A percentile compares a stretch with the other conserved stretches of the same genome.
phyloP scores from a whole-genome alignment of 768 basidiomycete species.

The Termitomyces sp. region DNA sequence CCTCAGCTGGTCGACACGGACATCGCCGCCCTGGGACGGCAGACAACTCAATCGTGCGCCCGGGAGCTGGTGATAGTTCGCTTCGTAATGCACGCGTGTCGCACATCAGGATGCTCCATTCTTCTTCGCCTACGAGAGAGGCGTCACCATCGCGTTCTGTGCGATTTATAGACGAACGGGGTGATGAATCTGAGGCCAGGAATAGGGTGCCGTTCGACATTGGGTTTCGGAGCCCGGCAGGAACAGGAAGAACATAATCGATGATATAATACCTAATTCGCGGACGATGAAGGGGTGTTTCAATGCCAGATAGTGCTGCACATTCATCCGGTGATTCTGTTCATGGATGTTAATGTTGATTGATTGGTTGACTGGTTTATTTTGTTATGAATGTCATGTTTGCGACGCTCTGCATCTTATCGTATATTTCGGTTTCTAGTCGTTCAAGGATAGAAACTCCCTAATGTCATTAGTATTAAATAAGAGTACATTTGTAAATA shows the following conservation, averaged over 20 bases:
- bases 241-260: neutral
- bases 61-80: conserved; percentile 20
- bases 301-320: neutral
- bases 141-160: conserved; percentile 40
- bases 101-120: conserved; percentile 23
- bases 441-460: neutral
- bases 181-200: conserved; percentile 3
- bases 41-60: conserved; percentile 11
- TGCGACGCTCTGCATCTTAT: neutral
- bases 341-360: neutral
- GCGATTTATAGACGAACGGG: conserved; percentile 28
- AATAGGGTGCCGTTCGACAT: conserved; percentile 7
- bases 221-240: neutral
- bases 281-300: neutral
- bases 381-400: neutral
- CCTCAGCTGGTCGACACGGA: neutral
- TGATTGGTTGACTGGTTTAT: neutral
- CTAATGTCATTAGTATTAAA: neutral
- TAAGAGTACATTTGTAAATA: no score
- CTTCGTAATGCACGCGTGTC: conserved; percentile 26
- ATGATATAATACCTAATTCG: neutral
- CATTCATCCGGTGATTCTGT: neutral
- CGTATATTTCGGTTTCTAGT: neutral
- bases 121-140: conserved; percentile 28
- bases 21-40: conserved; percentile 9